phyloP scores from a whole-genome alignment of 768 basidiomycete genomes.

The Tylopilus plumbeoviolaceoides region DNA sequence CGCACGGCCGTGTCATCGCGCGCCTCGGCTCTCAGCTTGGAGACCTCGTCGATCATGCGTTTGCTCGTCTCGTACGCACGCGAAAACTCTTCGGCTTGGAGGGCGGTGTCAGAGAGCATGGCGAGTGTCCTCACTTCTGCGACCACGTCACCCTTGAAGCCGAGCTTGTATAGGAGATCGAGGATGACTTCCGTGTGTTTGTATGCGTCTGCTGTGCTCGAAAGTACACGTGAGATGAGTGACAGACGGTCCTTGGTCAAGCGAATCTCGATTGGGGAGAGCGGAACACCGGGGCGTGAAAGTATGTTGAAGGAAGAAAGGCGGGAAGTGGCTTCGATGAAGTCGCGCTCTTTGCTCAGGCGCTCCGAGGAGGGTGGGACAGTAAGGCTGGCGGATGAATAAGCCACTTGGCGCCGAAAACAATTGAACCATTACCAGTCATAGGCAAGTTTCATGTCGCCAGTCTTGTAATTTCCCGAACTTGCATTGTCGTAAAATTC shows the following conservation, averaged over 20 bases:
- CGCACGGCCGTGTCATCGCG: conserved; percentile 40
- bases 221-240: conserved; percentile 82
- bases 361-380: conserved; percentile 64
- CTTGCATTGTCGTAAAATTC: conserved; percentile 96
- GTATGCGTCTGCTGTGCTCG: conserved; percentile 81
- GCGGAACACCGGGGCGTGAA: conserved; percentile 67
- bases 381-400: conserved; percentile 52
- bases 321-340: conserved; percentile 96
- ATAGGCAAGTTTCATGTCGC: conserved; percentile 96
- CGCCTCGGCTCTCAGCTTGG: conserved; percentile 40
- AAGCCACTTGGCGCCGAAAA: background rate
- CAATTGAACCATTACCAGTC: conserved; percentile 62
- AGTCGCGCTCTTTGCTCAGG: conserved; percentile 72
- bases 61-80: conserved; percentile 70
- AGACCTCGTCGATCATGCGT: conserved; percentile 63
- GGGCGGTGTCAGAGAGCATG: conserved; percentile 87
- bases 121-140: conserved; percentile 80
- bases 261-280: conserved; percentile 91
- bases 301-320: conserved; percentile 88
- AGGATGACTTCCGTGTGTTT: conserved; percentile 90
- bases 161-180: conserved; percentile 86
- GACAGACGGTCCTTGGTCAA: conserved; percentile 85
- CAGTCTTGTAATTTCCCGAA: conserved; percentile 86
- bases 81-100: conserved; percentile 75
- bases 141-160: conserved; percentile 63